Evolutionary conservation across 768 basidiomycete species (phyloP), one percentile per base, ranked within the genome.

Genomic region (Boletus vermiculosoides): DNA sequence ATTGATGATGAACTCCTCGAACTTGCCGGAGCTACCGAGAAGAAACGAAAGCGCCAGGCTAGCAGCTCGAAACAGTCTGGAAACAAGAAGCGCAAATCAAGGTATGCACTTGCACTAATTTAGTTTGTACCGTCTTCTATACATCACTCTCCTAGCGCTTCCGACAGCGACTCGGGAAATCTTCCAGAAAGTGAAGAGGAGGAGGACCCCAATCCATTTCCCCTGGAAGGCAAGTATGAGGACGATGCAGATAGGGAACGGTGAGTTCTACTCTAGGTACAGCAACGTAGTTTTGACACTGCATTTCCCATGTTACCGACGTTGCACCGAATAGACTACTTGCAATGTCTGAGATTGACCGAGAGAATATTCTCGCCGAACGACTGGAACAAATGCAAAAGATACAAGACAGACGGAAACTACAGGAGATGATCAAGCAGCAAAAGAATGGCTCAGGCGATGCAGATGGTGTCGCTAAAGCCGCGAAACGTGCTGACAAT

Each of bases 141-240:
- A 56, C 33, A 23, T 25, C 33, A 56, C 41, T 53, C 58, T 51
- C 41, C 48, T 60, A 80, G 77, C 47, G 71, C 71, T 57, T 75
- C 74, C 15, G 77, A 80, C 34, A 73, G 66, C 25, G 71, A 72
- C 9, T 84, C 86, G 18, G 84, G 81, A 34, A 75, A 78, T 40
- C 80, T 73, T 22, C 79, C 80, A 12, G 88, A 90, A 64, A 87
- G 83, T 57, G 88, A 90, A 63, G 79, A 77, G 50, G 79, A 78
- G 5, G 68, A 20, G 7, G 39, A n/a, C n/a, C n/a, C 71, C 13
- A 87, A 92, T 62, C 86, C 86, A 4, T 98, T 92, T 69, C 95
- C 94, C 0, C 75, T 97, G 13, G 96, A 98, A 65, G 94, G 92
- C 49, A 92, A 92, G 72, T 98, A 91, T 68, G 82, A 81, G 56